Conservation (phyloP, 2,329 filamentous ascomycete genomes). For the Diaporthe ilicicola region DNA sequence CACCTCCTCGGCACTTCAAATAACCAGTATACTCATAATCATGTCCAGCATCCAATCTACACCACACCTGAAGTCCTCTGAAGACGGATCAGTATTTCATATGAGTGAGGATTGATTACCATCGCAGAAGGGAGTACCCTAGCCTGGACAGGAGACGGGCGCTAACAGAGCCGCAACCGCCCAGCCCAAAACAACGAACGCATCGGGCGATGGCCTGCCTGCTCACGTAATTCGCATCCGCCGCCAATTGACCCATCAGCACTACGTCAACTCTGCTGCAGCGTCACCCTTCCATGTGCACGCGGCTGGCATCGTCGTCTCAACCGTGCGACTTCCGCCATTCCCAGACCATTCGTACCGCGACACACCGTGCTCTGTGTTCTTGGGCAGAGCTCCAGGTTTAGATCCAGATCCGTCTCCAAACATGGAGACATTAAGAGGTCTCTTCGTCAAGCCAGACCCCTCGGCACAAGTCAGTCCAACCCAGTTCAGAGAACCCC, state of each 20-base stretch:
- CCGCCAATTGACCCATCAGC: constrained; percentile 16
- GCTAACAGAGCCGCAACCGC: constrained; percentile 12
- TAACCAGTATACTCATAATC: too few species aligned
- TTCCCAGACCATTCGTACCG: background rate
- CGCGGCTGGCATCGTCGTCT: background rate
- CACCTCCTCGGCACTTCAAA: too few species aligned
- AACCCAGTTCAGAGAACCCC: constrained; percentile 24
- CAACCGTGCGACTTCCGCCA: constrained; percentile 13
- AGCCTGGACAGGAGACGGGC: constrained; percentile 13
- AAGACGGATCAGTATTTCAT: background rate
- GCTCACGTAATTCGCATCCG: background rate
- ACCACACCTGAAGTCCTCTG: too few species aligned
- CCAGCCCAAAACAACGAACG: background rate
- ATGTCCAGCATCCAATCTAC: too few species aligned
- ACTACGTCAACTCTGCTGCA: constrained; percentile 32
- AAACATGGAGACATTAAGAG: constrained; percentile 85
- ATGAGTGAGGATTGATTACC: background rate
- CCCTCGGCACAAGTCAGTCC: constrained; percentile 85
- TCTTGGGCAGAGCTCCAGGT: constrained; percentile 6
- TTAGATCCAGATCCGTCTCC: constrained; percentile 26
- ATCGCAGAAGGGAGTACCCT: background rate
- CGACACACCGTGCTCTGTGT: background rate
- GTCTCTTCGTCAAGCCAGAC: constrained; percentile 90
- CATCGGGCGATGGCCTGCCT: background rate
- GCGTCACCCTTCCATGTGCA: background rate